These are phyloP conservation scores for Rauvolfia tetraphylla DNA, from an alignment of 257 asterid species.

Conservation along the genomic window DNA sequence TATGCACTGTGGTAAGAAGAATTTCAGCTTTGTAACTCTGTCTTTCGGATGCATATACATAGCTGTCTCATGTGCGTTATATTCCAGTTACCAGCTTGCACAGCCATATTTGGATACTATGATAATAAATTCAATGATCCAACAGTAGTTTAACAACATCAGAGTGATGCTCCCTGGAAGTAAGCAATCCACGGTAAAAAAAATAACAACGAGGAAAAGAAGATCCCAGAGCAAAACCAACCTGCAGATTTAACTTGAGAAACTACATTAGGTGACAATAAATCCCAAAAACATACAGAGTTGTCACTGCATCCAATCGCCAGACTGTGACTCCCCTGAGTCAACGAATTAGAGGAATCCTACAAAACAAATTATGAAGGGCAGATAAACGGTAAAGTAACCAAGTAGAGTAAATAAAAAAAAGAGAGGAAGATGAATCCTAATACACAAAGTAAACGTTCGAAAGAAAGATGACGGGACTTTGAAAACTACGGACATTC, in stretches of 20 bases:
- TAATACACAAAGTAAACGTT: background rate
- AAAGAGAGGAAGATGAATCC: background rate
- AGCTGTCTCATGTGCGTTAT: background rate
- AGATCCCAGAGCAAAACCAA: constrained; percentile 20
- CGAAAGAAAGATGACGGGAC: background rate
- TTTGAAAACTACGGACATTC: constrained; percentile 37
- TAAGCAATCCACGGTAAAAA: background rate
- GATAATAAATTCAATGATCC: background rate
- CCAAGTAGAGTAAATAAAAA: too few relatives aligned
- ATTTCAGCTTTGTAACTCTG: background rate
- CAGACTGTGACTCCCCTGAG: constrained; percentile 36
- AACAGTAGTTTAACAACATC: background rate
- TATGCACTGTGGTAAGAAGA: background rate
- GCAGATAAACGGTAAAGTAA: background rate
- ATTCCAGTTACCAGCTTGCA: background rate
- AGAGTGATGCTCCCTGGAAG: background rate
- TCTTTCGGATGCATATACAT: background rate
- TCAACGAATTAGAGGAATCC: constrained; percentile 38
- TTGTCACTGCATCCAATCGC: constrained; percentile 89
- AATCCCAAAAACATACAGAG: constrained; percentile 74
- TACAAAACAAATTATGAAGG: constrained; percentile 25
- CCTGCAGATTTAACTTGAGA: constrained; percentile 66
- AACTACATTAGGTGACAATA: constrained; percentile 33
- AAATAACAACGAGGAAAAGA: background rate
- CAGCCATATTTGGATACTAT: background rate